Evolutionary conservation across 352 stramenopile species (phyloP), one percentile per base, ranked within the genome.

Genomic region (Phytophthora nicotianae): DNA sequence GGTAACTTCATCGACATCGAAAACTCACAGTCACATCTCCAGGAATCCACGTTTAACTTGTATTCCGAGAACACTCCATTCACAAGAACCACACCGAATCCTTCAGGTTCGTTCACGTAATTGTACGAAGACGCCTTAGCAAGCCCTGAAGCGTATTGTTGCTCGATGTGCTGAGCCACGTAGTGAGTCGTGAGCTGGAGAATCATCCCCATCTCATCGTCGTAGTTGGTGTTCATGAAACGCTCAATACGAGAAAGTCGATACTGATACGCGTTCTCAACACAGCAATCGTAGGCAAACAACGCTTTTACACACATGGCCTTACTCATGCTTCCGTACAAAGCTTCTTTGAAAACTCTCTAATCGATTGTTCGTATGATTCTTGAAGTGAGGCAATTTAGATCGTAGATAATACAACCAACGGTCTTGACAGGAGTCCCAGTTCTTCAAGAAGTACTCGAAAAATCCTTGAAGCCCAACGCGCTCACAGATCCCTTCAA

Each of bases 351-450:
- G 4, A 72, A 64, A 76, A 2, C 5, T 70, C 23, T 82, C 66
- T 0, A 77, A 37, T 0, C 38, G 43, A 26, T 77, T 82, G 37
- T 81, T 78, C 0, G 65, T 76, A 41, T 75, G 47, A 5, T 70
- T 73, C 3, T 50, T 58, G n/a, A 72, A 72, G 43, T 75, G 54
- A 0, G 52, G 50, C 0, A 77, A 47, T 1, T 72, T 56, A 0
- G 51, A 17, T 5, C 70, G 49, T 0, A 5, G 10, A 17, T 55
- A 60, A 17, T 68, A 35, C 6, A n/a, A 69, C 65, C 63, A 82
- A 41, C 58, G 50, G 6, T 72, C 65, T 13, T 57, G 17, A n/a
- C 51, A 53, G 0, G 33, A 6, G 45, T 70, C 10, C 68, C 68
- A 77, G 19, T 76, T 80, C 17, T 24, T 13, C 0, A 57, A 26